Base-by-base conservation (phyloP, 768 basidiomycete species). In the Tulasnella sp. region DNA sequence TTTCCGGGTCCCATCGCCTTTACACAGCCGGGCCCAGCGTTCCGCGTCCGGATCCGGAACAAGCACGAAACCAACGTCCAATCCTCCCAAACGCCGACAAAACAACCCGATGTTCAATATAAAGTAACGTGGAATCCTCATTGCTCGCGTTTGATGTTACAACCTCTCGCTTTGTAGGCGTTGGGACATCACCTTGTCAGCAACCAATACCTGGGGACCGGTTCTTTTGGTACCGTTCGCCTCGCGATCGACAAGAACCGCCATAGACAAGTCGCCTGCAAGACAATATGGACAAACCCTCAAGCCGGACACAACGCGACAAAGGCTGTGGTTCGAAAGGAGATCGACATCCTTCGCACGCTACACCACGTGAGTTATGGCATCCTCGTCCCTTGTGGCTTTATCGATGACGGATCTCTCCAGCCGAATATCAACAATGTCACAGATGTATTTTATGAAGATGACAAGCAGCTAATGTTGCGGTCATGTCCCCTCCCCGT, bases 371-470 rank as follows among this genome's bases (percentile, higher is more conserved):
- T 61, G 21, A 40, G 59, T 27, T 21, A 8, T 35, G 49, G 14
- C 15, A 11, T 5, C 29, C 14, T 7, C 19, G 4, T 4, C 15
- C 27, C 19, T 4, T 25, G 27, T 23, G 39, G 15, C 15, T 7
- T n/a, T 6, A 60, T 12, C 58, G 25, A 6, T 27, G 5, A 21
- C 14, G 25, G 36, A 9, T n/a, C 34, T 29, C 34, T 37, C n/a
- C 40, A 61, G 59, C 43, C 59, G n/a, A 61, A 61, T 29, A 59
- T 61, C 43, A 61, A 60, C 37, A 35, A 32, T 21, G 51, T 61
- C 19, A 17, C 52, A 23, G 51, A 60, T n/a, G 54, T 56, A 11
- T 29, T 46, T 12, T 46, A 43, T 29, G 54, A 56, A 27, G 27
- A 34, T 14, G 25, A 32, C 9, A 11, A 36, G n/a, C 31, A 43